Evolutionary conservation across 768 basidiomycete genomes (phyloP).

Genomic region (Fomitopsis serialis): DNA sequence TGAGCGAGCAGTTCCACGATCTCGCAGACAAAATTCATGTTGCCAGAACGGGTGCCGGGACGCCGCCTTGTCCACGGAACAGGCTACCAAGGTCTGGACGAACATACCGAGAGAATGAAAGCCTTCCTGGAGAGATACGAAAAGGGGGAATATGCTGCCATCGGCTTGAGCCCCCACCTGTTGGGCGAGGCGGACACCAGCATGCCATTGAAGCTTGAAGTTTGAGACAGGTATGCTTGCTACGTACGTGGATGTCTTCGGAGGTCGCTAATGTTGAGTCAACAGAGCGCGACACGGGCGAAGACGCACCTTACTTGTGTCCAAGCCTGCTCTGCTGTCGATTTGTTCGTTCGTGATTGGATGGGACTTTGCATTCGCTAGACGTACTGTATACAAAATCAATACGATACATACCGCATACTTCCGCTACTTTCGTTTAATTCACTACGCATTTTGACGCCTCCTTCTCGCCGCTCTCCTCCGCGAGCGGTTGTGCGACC

Average conservation of each 20-base stretch:
- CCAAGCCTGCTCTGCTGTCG: background rate
- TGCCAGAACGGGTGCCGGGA: background rate
- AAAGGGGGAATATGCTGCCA: background rate
- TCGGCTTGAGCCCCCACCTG: background rate
- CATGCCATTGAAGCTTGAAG: background rate
- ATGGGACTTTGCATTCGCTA: background rate
- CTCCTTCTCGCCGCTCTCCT: background rate
- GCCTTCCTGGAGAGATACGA: background rate
- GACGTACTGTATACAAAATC: background rate
- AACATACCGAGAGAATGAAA: background rate
- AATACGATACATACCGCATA: background rate
- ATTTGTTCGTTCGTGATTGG: background rate
- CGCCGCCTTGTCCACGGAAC: background rate
- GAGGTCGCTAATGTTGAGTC: background rate
- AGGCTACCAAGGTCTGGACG: background rate
- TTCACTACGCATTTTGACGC: background rate
- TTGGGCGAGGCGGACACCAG: background rate
- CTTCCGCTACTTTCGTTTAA: background rate
- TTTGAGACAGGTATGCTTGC: background rate
- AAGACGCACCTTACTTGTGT: background rate
- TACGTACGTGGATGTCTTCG: background rate
- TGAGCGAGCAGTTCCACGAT: background rate
- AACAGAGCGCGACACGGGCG: no score
- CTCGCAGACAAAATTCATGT: background rate
- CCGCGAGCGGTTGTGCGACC: background rate